These are phyloP conservation scores for Barnettozyma vustinii DNA, from an alignment of 805 yeast genomes.

Conservation along the genomic window DNA sequence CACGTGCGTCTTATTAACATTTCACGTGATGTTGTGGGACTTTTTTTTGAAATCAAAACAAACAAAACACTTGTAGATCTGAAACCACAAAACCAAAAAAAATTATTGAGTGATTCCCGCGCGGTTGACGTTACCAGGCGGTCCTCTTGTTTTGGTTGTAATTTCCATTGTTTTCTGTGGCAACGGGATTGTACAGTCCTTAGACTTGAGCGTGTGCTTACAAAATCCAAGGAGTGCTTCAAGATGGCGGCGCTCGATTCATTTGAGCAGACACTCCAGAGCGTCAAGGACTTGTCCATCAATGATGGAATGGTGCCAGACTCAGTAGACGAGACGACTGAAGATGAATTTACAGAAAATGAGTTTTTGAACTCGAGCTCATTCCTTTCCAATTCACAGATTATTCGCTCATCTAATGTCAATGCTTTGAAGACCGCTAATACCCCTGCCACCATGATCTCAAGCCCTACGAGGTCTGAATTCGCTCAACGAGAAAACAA, in stretches of 20 bases:
- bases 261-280: conserved; percentile 2
- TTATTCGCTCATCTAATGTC: conserved; percentile 20
- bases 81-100: background rate
- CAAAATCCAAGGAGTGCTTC: background rate
- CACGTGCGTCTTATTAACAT: background rate
- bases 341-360: background rate
- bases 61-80: background rate
- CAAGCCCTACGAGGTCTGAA: conserved; percentile 21
- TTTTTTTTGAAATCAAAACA: background rate
- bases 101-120: background rate
- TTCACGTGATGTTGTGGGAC: background rate
- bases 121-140: background rate
- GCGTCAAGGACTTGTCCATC: conserved; percentile 1
- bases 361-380: conserved; percentile 21
- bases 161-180: background rate
- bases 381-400: conserved; percentile 23
- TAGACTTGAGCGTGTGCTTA: background rate
- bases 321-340: background rate
- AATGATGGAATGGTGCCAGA: background rate
- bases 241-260: background rate
- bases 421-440: conserved; percentile 11
- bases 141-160: background rate
- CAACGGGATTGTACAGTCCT: background rate
- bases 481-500: background rate
- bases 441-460: background rate